phyloP scores from a whole-genome alignment of 1,284 basidiomycete species.

The Neolentinus lepideus region DNA sequence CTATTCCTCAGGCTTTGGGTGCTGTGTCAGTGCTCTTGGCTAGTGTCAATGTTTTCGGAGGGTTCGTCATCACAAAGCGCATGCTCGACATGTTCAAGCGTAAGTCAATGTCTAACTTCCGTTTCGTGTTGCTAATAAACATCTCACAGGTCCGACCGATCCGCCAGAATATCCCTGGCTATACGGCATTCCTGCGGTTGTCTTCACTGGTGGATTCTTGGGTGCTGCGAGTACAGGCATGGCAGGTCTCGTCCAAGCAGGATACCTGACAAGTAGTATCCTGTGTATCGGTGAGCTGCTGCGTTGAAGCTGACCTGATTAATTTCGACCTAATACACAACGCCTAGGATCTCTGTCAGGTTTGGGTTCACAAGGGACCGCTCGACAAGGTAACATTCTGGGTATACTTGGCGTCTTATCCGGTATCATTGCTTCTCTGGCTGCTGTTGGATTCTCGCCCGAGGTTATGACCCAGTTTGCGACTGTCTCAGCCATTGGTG shows the following conservation, averaged over 20 bases:
- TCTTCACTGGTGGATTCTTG: constrained; percentile 77
- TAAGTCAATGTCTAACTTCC: constrained; percentile 22
- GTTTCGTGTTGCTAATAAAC: neutral
- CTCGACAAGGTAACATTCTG: constrained; percentile 76
- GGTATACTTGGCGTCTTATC: constrained; percentile 78
- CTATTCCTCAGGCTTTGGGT: constrained; percentile 71
- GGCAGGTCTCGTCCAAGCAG: constrained; percentile 80
- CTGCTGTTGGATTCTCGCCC: constrained; percentile 73
- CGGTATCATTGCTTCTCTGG: constrained; percentile 72
- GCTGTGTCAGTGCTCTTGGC: constrained; percentile 77
- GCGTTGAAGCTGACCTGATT: neutral
- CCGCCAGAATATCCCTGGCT: constrained; percentile 83
- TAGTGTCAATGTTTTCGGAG: constrained; percentile 79
- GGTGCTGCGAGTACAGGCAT: constrained; percentile 75
- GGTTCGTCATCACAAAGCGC: constrained; percentile 78
- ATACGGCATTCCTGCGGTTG: constrained; percentile 67
- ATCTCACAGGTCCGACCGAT: constrained; percentile 56
- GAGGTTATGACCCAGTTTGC: constrained; percentile 73
- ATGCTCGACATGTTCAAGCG: constrained; percentile 91
- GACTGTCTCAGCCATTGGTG: constrained; percentile 67
- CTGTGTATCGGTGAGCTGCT: constrained; percentile 68
- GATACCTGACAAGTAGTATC: constrained; percentile 75
- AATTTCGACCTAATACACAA: neutral
- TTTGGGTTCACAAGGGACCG: constrained; percentile 68
- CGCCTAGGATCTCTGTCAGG: constrained; percentile 62